A percentile compares a stretch with the other conserved stretches of the same genome.
Evolutionary conservation across 139 green algal genomes (phyloP).

Genomic region (Penium margaritaceum): DNA sequence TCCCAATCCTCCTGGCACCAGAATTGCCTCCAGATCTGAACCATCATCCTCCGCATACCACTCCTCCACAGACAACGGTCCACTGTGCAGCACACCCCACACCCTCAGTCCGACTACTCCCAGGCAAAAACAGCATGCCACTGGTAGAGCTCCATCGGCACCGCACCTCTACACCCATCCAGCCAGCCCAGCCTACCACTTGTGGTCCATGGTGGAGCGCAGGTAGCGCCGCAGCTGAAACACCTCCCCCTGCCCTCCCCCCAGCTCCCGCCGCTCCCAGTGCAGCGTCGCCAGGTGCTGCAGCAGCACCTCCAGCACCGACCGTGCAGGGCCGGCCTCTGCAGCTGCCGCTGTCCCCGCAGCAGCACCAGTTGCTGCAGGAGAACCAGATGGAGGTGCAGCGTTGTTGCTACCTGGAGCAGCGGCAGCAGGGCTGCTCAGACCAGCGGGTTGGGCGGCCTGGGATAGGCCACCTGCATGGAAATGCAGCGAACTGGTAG

Average conservation of each 20-base stretch:
- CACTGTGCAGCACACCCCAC: no score
- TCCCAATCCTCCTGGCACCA: no score
- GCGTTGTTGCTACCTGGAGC: neutral
- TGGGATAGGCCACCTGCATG: neutral
- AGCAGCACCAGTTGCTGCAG: neutral
- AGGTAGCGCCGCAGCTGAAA: conserved; percentile 49
- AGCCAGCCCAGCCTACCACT: no score
- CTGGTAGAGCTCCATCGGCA: no score
- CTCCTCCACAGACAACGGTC: no score
- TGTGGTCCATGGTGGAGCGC: no score
- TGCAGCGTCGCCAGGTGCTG: conserved; percentile 57
- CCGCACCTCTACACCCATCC: no score
- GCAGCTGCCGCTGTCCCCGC: neutral
- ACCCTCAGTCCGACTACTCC: no score
- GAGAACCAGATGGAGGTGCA: no score
- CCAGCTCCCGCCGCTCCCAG: conserved; percentile 46
- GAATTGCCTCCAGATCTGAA: no score
- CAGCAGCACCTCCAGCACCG: conserved; percentile 55
- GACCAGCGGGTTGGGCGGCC: neutral
- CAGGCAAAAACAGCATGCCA: no score
- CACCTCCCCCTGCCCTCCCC: conserved; percentile 52
- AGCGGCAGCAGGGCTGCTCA: neutral
- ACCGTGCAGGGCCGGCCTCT: conserved; percentile 11
- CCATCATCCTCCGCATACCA: no score
- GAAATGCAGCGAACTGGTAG: neutral